Evolutionary conservation across 2,329 filamentous ascomycete species (phyloP), one percentile per base, ranked within the genome.

Genomic region (Penicillium capsulatum): DNA sequence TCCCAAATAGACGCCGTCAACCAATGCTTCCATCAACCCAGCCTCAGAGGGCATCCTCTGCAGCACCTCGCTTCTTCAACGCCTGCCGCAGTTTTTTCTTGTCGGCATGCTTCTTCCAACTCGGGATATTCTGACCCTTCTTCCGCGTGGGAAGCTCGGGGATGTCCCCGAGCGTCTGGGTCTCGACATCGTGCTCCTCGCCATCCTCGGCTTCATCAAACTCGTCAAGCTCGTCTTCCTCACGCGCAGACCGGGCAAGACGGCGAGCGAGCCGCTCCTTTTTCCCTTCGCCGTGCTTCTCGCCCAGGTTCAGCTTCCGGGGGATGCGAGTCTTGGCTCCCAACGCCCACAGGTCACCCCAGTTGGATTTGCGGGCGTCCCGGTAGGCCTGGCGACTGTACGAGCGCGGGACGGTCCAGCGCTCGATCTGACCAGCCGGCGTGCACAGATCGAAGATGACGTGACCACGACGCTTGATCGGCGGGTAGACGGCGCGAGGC

Each of bases 311-410:
- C 30, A 85, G 68, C 10, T 69, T 72, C 32, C 86, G 72, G 2
- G 66, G 59, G 3, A 84, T 76, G 9, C 88, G 76, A 0, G 88
- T 94, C 74, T 97, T 97, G 15, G 90, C 91, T 0, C 92, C 92
- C 0, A 97, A 73, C 1, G 91, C 89, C 92, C 92, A 98, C 7
- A 97, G 72, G 61, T 97, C 92, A 27, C 92, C 92, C 92, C 91
- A 97, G 37, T 70, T 71, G 0, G 84, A 78, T 68, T 98, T 98
- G 46, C 92, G 81, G 24, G 92, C 92, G 60, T 97, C 92, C 54
- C 86, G 87, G 68, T 91, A 97, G 1, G 89, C 89, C 55, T 84
- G 80, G 54, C 78, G 82, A 62, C 83, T 83, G 66, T 83, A 92
- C 44, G 82, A 88, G 53, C 81, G 81, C 2, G 91, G 86, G 0